Conservation (phyloP, 768 basidiomycete species). For the Russula dissimulans region DNA sequence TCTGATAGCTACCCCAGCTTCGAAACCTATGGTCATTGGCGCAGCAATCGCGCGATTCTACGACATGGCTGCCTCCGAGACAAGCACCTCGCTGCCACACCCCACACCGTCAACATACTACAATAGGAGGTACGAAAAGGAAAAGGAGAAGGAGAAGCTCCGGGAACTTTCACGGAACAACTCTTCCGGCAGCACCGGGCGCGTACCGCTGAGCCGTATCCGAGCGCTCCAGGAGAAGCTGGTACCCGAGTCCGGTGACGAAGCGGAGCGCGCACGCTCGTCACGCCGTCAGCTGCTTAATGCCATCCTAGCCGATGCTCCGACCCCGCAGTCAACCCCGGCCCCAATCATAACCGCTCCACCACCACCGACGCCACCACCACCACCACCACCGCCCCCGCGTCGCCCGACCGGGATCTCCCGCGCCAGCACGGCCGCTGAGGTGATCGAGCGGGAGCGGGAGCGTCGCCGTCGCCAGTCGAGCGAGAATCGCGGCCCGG, state of each 20-base stretch:
- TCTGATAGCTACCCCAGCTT: neutral
- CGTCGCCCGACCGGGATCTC: conserved; percentile 10
- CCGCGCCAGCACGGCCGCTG: conserved; percentile 18
- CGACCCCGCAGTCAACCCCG: conserved; percentile 12
- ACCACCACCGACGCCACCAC: neutral
- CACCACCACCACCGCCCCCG: neutral
- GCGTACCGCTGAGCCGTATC: conserved; percentile 13
- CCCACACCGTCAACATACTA: conserved; percentile 18
- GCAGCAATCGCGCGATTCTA: conserved; percentile 14
- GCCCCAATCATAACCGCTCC: neutral
- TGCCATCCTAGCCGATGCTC: conserved; percentile 12
- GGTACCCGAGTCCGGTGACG: conserved; percentile 19
- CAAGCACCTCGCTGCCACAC: conserved; percentile 17
- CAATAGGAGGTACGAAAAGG: conserved; percentile 17
- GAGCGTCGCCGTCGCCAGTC: conserved; percentile 18
- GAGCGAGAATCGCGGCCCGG: conserved; percentile 7
- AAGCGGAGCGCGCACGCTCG: conserved; percentile 17
- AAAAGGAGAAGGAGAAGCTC: conserved; percentile 17
- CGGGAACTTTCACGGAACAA: conserved; percentile 20
- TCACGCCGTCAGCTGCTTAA: conserved; percentile 6
- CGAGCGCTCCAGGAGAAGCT: conserved; percentile 9
- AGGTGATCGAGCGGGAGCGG: conserved; percentile 17
- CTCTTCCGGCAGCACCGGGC: conserved; percentile 15
- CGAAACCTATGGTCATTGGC: conserved; percentile 15
- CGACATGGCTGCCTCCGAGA: conserved; percentile 12